A percentile compares a stretch with the other conserved stretches of the same genome.
Conservation (phyloP, 805 yeast genomes). For the Candida tallmaniae region DNA sequence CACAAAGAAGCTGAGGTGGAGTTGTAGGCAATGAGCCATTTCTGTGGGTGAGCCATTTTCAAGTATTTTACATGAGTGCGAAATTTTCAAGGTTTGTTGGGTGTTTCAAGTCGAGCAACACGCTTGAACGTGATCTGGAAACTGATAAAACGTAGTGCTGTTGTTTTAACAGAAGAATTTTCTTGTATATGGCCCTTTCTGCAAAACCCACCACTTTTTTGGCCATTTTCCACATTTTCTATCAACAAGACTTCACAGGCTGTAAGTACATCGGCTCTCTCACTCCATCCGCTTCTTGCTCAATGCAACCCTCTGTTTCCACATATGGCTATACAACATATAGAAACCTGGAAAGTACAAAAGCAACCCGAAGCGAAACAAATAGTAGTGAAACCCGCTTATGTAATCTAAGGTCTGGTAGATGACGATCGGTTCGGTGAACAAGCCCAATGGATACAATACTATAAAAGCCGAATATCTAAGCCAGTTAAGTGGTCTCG, state of each 20-base stretch:
- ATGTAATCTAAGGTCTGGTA: constrained; percentile 16
- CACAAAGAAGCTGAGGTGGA: constrained; percentile 39
- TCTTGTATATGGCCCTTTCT: too few species aligned
- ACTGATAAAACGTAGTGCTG: too few species aligned
- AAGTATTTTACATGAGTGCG: too few species aligned
- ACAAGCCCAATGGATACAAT: constrained; percentile 28
- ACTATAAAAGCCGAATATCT: constrained; percentile 26
- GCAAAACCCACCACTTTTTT: too few species aligned
- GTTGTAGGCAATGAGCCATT: constrained; percentile 40
- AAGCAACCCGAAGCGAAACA: constrained; percentile 18
- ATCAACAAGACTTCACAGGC: too few species aligned
- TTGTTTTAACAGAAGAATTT: too few species aligned
- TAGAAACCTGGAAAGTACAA: constrained; percentile 31
- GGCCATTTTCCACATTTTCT: too few species aligned
- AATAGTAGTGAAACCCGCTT: constrained; percentile 13
- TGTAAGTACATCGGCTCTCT: too few species aligned
- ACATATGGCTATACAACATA: constrained; percentile 25
- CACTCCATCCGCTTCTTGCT: too few species aligned
- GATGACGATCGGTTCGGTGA: constrained; percentile 23
- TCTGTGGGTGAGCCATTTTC: constrained; percentile 18
- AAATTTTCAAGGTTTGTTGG: not conserved
- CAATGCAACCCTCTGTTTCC: constrained; percentile 21
- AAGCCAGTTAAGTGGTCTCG: constrained; percentile 20
- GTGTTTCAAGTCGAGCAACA: not conserved
- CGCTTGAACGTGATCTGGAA: too few species aligned